phyloP scores from a whole-genome alignment of 164 flowering plant species.

The Nymphaea thermarum region DNA sequence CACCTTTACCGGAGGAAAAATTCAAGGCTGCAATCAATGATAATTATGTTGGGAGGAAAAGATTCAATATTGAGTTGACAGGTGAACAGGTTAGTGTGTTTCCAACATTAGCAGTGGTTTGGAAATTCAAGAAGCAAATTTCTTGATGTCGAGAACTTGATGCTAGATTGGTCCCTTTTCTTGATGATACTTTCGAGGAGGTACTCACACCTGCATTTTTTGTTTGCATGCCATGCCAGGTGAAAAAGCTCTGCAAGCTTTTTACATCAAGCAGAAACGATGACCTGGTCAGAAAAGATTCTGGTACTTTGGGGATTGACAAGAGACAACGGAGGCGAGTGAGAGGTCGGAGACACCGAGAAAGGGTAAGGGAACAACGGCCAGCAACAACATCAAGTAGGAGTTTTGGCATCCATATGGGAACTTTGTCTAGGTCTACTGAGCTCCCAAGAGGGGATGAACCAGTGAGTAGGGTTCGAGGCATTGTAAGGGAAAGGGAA shows the following conservation, averaged over 20 bases:
- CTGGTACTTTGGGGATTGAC: background rate
- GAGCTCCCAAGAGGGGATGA: background rate
- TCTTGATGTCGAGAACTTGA: too few relatives aligned
- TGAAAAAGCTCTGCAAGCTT: conserved; percentile 39
- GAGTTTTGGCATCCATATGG: background rate
- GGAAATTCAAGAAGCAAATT: background rate
- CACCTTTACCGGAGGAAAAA: conserved; percentile 43
- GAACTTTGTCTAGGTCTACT: background rate
- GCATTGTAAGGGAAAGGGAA: background rate
- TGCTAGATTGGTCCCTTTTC: background rate
- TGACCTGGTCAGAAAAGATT: background rate
- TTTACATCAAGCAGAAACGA: conserved; percentile 10
- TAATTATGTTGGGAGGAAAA: conserved; percentile 31
- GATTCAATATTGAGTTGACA: conserved; percentile 32
- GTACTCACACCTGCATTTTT: background rate
- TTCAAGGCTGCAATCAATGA: conserved; percentile 38
- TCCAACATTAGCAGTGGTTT: background rate
- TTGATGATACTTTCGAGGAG: background rate
- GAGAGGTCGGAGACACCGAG: background rate
- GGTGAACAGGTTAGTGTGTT: conserved; percentile 28
- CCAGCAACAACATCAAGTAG: background rate
- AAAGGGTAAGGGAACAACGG: background rate
- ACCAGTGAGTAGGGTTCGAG: background rate
- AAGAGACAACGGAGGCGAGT: background rate
- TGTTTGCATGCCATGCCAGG: conserved; percentile 14